Evolutionary conservation across 2,329 filamentous ascomycete species (phyloP), one percentile per base, ranked within the genome.

Genomic region (Akanthomyces uredinophilus): DNA sequence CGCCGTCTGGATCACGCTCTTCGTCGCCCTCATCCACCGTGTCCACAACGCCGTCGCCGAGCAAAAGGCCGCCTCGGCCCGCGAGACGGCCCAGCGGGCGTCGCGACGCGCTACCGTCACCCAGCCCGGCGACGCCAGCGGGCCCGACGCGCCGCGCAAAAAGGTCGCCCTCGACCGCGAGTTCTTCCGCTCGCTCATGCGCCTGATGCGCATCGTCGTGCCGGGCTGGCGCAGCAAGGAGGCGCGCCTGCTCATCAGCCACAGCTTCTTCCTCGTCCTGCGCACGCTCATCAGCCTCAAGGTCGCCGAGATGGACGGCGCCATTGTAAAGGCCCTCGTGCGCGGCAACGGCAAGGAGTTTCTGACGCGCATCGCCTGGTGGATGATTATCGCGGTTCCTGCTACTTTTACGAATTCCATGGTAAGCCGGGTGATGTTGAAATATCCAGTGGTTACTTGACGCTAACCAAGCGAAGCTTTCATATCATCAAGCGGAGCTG

Each of bases 331-430:
- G 77, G 93, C 87, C 66, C 79, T 99, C 61, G 93, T 99, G 51
- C 88, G 92, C 74, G 95, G 95, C 2, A 95, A 89, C 67, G 95
- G 94, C 18, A 91, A 87, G 74, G 92, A 96, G 67, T 99, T 99
- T 68, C 72, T 98, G 69, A 87, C 88, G 68, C 87, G 92, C 0
- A 87, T 99, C 68, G 85, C 96, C 6, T 97, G 94, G 92, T 99
- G 95, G 95, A 99, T 99, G 95, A 74, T 94, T 61, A 95, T 99
- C 67, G 94, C 95, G 29, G 83, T 99, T 18, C 95, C 95, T 11
- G 95, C 95, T 1, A 98, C 95, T 0, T 97, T 98, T 73, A 99
- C 95, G 46, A 99, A 99, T 75, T 97, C 93, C 0, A 99, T 99
- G 95, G 91, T 95, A 75, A 75, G 85, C 5, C n/a, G 10, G 32